Percentiles rank a stretch among this genome's conserved stretches.
Evolutionary conservation across 1,284 basidiomycete species (phyloP).

Genomic region (Schizophyllum amplum): DNA sequence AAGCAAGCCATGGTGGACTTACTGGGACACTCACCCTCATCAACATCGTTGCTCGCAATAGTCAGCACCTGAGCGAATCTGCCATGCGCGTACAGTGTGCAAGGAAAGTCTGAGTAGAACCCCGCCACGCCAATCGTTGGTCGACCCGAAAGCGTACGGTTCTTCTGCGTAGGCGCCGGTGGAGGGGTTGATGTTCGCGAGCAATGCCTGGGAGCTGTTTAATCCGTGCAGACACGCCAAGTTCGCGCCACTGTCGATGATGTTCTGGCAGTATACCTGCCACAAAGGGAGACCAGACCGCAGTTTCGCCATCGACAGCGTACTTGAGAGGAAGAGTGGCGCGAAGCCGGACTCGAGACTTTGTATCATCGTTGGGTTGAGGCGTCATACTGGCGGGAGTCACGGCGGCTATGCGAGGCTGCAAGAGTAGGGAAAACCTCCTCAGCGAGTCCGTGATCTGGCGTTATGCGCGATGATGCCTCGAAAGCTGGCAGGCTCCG

Average conservation of each 20-base stretch:
- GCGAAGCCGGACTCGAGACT: no score
- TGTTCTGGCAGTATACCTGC: not conserved
- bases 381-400: no score
- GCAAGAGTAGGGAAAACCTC: no score
- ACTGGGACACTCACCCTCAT: constrained; percentile 3
- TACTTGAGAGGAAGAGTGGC: no score
- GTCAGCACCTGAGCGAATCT: not conserved
- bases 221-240: not conserved
- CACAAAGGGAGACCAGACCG: no score
- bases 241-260: not conserved
- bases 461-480: no score
- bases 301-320: no score
- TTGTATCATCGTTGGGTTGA: no score
- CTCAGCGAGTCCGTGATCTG: no score
- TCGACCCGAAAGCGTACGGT: not conserved
- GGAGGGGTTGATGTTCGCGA: not conserved
- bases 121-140: not conserved
- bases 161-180: not conserved
- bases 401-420: no score
- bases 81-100: not conserved
- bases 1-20: not conserved
- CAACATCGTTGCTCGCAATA: constrained; percentile 4
- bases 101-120: not conserved
- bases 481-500: no score
- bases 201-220: not conserved